Base-by-base conservation (phyloP, 495 filamentous ascomycete genomes). In the Tuber indicum region DNA sequence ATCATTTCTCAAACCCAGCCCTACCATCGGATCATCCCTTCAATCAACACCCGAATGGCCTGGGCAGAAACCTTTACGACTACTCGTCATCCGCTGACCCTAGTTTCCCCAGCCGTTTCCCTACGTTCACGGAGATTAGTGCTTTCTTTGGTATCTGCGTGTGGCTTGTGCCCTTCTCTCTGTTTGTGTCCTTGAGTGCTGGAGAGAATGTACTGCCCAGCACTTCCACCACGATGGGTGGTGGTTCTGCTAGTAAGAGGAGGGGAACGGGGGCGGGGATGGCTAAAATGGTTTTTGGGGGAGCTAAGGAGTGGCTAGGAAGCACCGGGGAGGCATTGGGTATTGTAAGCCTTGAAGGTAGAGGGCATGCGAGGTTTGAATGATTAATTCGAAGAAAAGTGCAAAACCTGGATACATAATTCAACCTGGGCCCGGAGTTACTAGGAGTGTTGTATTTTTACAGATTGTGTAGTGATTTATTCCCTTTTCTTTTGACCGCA, bases 61-160 rank as follows among this genome's bases (percentile, higher is more conserved):
- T 70, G 39, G 46, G 74, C 3, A 71, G 78, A 6, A 74, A 70
- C 45, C 77, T 78, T 16, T 83, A 82, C 42, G 77, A 83, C 72
- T 80, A 82, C 44, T 75, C 75, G 3, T 66, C 72, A n/a, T 70
- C 74, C 69, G 86, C 85, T 75, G 85, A 90, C 74, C 89, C 89
- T 76, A 90, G 91, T 84, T 88, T 90, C 81, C 85, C 89, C 58
- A 84, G 86, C 17, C 87, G 91, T 74, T 85, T 93, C 74, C 96
- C 96, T 3, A 91, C 89, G 47, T 99, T 99, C 85, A 94, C 94
- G 16, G 94, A 98, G 84, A 94, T 99, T 62, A 94, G 95, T 0
- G 95, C 93, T 1, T 99, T 95, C 84, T 99, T 99, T 82, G 96
- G 96, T 7, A 87, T 99, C 14, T 97, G 93, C 83, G 93, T 99